A percentile compares a stretch with the other conserved stretches of the same genome.
These are phyloP conservation scores for Colletotrichum falcatum DNA, from an alignment of 2,329 filamentous ascomycete genomes.

Conservation along the genomic window DNA sequence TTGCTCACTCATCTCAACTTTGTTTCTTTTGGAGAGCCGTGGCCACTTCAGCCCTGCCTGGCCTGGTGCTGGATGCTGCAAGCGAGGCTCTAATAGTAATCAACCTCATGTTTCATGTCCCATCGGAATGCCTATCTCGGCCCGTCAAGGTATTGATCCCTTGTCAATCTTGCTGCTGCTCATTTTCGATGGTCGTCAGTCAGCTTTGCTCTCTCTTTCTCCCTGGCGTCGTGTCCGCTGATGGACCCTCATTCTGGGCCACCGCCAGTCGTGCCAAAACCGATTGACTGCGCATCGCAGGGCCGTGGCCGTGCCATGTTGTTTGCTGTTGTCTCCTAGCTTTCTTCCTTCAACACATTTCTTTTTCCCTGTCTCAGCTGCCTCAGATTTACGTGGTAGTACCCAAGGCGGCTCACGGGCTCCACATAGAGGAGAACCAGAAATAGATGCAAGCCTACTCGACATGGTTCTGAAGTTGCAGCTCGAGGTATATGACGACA, in stretches of 20 bases:
- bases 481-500: neutral
- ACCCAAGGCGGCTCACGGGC: neutral
- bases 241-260: neutral
- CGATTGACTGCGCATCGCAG: neutral
- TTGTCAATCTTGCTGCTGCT: neutral
- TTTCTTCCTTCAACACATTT: conserved; percentile 24
- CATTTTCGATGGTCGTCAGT: no score
- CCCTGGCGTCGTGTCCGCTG: neutral
- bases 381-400: conserved; percentile 8
- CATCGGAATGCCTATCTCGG: neutral
- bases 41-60: neutral
- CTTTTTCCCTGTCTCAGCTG: conserved; percentile 29
- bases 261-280: neutral
- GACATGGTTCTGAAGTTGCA: neutral
- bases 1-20: neutral
- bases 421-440: neutral
- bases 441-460: neutral
- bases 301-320: neutral
- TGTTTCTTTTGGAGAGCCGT: neutral
- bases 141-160: neutral
- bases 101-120: conserved; percentile 3
- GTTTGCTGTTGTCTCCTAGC: neutral
- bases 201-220: neutral
- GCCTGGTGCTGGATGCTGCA: conserved; percentile 2
- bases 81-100: neutral